phyloP scores from a whole-genome alignment of 257 asterid species.

The Avicennia marina region DNA sequence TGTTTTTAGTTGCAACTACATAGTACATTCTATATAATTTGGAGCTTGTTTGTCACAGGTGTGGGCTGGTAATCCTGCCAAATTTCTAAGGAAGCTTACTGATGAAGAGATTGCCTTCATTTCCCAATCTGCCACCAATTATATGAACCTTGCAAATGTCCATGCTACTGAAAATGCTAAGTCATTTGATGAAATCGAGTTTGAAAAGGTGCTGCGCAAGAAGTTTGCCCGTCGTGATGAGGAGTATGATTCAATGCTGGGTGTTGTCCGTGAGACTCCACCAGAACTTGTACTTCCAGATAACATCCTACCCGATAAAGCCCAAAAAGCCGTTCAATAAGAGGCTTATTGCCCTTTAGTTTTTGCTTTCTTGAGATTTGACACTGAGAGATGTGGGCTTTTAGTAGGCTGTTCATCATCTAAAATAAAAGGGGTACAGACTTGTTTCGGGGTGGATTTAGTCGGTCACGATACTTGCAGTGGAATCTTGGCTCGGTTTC shows the following conservation, averaged over 20 bases:
- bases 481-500: too few species aligned
- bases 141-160: slow-evolving; percentile 62
- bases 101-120: slow-evolving; percentile 83
- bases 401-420: too few species aligned
- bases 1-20: too few species aligned
- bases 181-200: slow-evolving; percentile 57
- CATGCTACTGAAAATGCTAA: slow-evolving; percentile 93
- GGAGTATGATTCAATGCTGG: slow-evolving; percentile 48
- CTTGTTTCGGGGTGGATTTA: too few species aligned
- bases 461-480: too few species aligned
- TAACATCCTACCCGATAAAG: slow-evolving; percentile 6
- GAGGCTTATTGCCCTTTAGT: too few species aligned
- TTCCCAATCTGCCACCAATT: slow-evolving; percentile 73
- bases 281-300: slow-evolving; percentile 39
- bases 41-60: too few species aligned
- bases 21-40: too few species aligned
- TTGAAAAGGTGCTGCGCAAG: slow-evolving; percentile 75
- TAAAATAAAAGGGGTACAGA: too few species aligned
- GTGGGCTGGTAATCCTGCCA: slow-evolving; percentile 99
- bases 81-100: slow-evolving; percentile 84
- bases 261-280: slow-evolving; percentile 45
- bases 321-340: too few species aligned
- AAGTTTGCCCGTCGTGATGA: slow-evolving; percentile 52
- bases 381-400: too few species aligned
- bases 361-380: too few species aligned